Evolutionary conservation across 306 rosid genomes (phyloP), one percentile per base, ranked within the genome.

Genomic region (Fragaria iinumae): DNA sequence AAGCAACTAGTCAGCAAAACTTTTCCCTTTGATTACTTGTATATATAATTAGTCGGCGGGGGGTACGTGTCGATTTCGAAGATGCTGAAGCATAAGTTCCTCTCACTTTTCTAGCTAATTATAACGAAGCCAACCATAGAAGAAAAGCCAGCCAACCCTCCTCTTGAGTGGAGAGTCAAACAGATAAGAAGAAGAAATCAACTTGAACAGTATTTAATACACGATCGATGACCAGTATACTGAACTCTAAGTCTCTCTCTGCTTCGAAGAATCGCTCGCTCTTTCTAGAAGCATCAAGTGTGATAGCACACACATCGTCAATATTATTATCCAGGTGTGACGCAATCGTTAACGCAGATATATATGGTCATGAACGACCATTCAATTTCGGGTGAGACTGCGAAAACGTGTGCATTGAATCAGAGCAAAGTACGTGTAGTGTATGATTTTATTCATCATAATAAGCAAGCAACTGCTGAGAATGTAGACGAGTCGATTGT

Each of bases 361-460:
- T 57, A 27, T 25, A 11, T 5, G 12, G 13, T 25, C 5, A 14
- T 29, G 20, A 29, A 62, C 6, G 11, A 32, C 68, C 44, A 14
- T 32, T 63, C 68, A 63, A 32, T 63, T 64, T 64, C 6, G 11
- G 21, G 12, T 7, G 44, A 64, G 44, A 23, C 70, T 38, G 48
- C 70, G 13, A 9, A 65, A 66, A 66, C 70, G 29, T 18, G 48
- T 66, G 70, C 70, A 66, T 66, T 66, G 48, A 66, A 66, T 38
- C 2, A 7, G 8, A 18, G 6, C 9, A 18, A 0, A 2, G 4
- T 52, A 6, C 25, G 25, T 25, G 25, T 5, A 6, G 5, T n/a
- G 69, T 5, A 13, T 25, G 66, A 59, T 59, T 59, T 56, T 27
- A 11, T 12, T 12, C 20, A 27, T 2, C n/a, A 57, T 13, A 23